Evolutionary conservation across 495 filamentous ascomycete species (phyloP).

Genomic region (Penicillium ucsense): DNA sequence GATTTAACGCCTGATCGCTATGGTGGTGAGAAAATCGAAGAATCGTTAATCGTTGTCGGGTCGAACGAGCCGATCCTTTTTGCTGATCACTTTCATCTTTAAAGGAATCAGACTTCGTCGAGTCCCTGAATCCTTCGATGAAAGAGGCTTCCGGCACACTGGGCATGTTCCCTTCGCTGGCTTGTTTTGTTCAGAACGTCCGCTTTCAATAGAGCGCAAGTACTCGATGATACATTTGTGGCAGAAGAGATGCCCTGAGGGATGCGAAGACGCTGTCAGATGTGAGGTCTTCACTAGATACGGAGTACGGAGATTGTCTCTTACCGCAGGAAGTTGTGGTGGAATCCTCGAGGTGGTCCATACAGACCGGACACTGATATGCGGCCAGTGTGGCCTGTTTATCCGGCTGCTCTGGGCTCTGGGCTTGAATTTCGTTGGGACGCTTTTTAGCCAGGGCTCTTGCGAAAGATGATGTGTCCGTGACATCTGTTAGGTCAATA

Average conservation of each 20-base stretch:
- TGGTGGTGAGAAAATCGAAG: neutral
- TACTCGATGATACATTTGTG: slow-evolving; percentile 11
- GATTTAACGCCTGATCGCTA: no score
- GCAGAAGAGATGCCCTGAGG: slow-evolving; percentile 12
- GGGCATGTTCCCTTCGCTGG: slow-evolving; percentile 7
- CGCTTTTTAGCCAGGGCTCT: slow-evolving; percentile 38
- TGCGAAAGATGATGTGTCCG: slow-evolving; percentile 35
- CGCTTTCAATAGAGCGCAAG: slow-evolving; percentile 2
- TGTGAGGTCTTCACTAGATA: neutral
- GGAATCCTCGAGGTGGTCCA: slow-evolving; percentile 12
- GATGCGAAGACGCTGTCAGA: neutral
- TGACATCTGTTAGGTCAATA: slow-evolving; percentile 21
- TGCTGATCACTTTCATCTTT: slow-evolving; percentile 7
- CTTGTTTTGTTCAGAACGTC: slow-evolving; percentile 1
- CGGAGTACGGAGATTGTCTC: neutral
- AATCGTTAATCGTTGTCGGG: neutral
- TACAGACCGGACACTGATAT: slow-evolving; percentile 14
- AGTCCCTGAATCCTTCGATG: slow-evolving; percentile 8
- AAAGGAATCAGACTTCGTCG: slow-evolving; percentile 10
- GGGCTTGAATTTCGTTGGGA: slow-evolving; percentile 33
- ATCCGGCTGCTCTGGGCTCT: slow-evolving; percentile 2
- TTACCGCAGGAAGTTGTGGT: slow-evolving; percentile 12
- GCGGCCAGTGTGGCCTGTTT: neutral
- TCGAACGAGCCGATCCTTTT: neutral
- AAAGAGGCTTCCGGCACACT: slow-evolving; percentile 10